Percentiles rank a stretch among this genome's conserved stretches.
phyloP scores from a whole-genome alignment of 106 monocot species.

The Hemerocallis citrina region DNA sequence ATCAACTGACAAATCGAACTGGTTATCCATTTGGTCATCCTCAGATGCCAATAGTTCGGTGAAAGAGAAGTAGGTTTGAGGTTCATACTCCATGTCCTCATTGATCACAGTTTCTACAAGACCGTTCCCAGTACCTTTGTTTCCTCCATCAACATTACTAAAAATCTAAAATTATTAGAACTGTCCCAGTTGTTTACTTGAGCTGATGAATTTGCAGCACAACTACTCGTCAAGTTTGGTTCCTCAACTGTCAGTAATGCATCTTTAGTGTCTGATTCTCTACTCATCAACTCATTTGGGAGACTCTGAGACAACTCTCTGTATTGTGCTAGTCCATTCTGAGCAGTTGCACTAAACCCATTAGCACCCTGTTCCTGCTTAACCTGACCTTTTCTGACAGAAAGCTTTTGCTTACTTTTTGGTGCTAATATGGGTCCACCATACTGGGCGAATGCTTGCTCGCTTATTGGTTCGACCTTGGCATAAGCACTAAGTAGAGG shows the following conservation, averaged over 20 bases:
- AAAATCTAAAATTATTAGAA: too few species aligned
- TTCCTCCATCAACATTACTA: conserved; percentile 5
- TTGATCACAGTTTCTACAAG: conserved; percentile 9
- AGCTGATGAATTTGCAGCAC: conserved; percentile 1
- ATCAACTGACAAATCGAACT: conserved; percentile 19
- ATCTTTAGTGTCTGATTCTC: conserved; percentile 1
- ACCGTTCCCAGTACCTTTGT: neutral
- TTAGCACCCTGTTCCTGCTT: conserved; percentile 12
- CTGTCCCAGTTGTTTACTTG: conserved; percentile 27
- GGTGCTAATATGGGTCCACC: neutral
- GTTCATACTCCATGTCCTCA: conserved; percentile 62
- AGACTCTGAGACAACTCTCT: neutral
- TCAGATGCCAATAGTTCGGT: conserved; percentile 56
- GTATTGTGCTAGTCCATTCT: neutral
- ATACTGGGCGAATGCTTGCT: too few species aligned
- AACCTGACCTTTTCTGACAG: conserved; percentile 33
- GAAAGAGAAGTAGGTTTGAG: conserved; percentile 91
- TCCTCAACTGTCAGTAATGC: conserved; percentile 7
- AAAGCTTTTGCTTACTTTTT: conserved; percentile 28
- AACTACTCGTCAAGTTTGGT: neutral
- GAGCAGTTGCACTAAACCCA: neutral
- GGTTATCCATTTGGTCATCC: conserved; percentile 29
- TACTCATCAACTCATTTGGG: neutral
- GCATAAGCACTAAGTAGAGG: conserved; percentile 36
- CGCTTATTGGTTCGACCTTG: conserved; percentile 29